A percentile compares a stretch with the other conserved stretches of the same genome.
Evolutionary conservation across 257 asterid genomes (phyloP).

Genomic region (Jacaranda copaia): DNA sequence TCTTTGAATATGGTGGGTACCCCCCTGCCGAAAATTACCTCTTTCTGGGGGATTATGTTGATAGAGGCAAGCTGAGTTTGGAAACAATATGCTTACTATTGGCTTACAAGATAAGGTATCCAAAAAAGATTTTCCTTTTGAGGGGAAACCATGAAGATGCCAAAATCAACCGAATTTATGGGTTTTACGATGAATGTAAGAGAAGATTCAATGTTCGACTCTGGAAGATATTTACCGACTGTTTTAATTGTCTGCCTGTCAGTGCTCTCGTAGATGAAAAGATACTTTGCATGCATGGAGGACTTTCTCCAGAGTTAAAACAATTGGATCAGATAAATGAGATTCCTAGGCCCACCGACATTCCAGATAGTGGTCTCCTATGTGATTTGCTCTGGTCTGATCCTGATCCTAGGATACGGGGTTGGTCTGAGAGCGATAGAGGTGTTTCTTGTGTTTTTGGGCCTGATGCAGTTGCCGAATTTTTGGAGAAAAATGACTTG

Average conservation of each 20-base stretch:
- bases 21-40: slow-evolving; percentile 77
- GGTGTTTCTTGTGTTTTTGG: slow-evolving; percentile 82
- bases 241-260: slow-evolving; percentile 81
- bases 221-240: slow-evolving; percentile 83
- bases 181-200: slow-evolving; percentile 83
- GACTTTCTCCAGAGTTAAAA: slow-evolving; percentile 72
- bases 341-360: slow-evolving; percentile 65
- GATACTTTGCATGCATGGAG: slow-evolving; percentile 87
- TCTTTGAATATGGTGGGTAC: slow-evolving; percentile 77
- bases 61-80: slow-evolving; percentile 85
- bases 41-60: slow-evolving; percentile 85
- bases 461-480: slow-evolving; percentile 68
- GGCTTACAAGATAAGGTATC: slow-evolving; percentile 77
- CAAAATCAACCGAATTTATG: slow-evolving; percentile 77
- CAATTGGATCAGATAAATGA: slow-evolving; percentile 62
- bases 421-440: slow-evolving; percentile 80
- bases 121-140: slow-evolving; percentile 66
- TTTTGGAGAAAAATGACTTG: slow-evolving; percentile 60
- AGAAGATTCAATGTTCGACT: slow-evolving; percentile 80
- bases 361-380: slow-evolving; percentile 70
- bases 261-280: slow-evolving; percentile 77
- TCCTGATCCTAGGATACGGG: slow-evolving; percentile 69
- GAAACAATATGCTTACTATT: slow-evolving; percentile 83
- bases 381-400: slow-evolving; percentile 87
- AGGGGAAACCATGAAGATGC: slow-evolving; percentile 93